A percentile compares a stretch with the other conserved stretches of the same genome.
These are phyloP conservation scores for Fusarium guadeloupense DNA, from an alignment of 2,329 filamentous ascomycete genomes.

Conservation along the genomic window DNA sequence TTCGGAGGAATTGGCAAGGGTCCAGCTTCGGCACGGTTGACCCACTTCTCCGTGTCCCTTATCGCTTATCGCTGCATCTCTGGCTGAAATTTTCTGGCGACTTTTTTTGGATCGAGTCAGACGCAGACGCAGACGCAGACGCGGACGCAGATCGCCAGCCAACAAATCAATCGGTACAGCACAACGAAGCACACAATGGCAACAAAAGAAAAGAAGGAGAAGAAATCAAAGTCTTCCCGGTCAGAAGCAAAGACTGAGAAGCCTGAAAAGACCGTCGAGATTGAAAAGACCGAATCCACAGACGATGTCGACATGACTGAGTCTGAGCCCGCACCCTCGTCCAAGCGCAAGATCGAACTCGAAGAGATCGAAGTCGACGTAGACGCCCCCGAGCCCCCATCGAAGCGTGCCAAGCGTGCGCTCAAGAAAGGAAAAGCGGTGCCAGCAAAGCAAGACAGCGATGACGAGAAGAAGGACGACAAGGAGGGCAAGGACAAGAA, in stretches of 20 bases:
- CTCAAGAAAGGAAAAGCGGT: constrained; percentile 83
- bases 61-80: constrained; percentile 41
- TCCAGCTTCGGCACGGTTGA: constrained; percentile 8
- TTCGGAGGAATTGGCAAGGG: constrained; percentile 21
- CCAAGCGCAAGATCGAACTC: constrained; percentile 74
- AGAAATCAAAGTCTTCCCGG: constrained; percentile 32
- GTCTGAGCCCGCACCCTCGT: constrained; percentile 30
- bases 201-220: constrained; percentile 42
- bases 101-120: constrained; percentile 10
- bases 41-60: constrained; percentile 35
- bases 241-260: constrained; percentile 26
- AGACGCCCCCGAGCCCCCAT: constrained; percentile 88
- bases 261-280: constrained; percentile 12
- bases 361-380: constrained; percentile 91
- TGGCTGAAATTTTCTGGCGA: constrained; percentile 22
- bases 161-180: constrained; percentile 13
- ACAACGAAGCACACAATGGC: constrained; percentile 35
- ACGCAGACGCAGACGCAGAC: not conserved
- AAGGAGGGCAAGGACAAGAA: constrained; percentile 52
- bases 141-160: not conserved
- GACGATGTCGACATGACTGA: constrained; percentile 25
- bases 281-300: constrained; percentile 23
- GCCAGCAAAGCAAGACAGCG: constrained; percentile 53
- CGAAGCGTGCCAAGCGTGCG: constrained; percentile 89
- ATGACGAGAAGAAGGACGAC: constrained; percentile 47